Evolutionary conservation across 345 rosid genomes (phyloP).

Genomic region (Eucalyptus dawsonii): DNA sequence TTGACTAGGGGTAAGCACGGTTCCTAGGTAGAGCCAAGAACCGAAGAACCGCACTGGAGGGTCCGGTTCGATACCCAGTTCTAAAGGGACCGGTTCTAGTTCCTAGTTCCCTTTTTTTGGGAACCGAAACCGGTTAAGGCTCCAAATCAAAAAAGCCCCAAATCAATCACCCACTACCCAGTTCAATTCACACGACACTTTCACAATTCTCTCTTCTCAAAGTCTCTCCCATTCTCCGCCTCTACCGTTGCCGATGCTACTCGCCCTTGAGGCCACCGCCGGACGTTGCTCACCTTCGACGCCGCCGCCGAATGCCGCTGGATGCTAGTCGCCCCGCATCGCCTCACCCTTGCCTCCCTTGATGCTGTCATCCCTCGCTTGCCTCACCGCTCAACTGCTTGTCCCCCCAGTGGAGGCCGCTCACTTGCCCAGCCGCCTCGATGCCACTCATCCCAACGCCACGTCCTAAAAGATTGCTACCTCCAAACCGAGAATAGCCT

Average conservation of each 20-base stretch:
- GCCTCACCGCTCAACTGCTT: rapidly evolving
- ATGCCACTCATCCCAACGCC: rapidly evolving
- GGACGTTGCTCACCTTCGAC: rapidly evolving
- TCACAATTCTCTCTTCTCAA: too few relatives aligned
- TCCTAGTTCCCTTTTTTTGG: rapidly evolving
- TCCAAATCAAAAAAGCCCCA: too few relatives aligned
- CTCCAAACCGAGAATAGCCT: rapidly evolving
- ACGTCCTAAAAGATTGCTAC: too few relatives aligned
- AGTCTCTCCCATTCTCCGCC: rapidly evolving
- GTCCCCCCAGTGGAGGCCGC: rapidly evolving
- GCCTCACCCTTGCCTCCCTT: too few relatives aligned
- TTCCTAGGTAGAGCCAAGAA: rapidly evolving
- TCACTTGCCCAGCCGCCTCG: rapidly evolving
- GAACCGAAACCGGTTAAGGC: rapidly evolving
- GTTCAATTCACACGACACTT: too few relatives aligned
- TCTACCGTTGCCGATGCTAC: rapidly evolving
- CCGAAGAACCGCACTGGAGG: rapidly evolving
- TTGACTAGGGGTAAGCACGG: too few relatives aligned
- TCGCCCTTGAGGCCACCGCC: rapidly evolving
- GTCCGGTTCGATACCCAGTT: rapidly evolving
- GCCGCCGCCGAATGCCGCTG: rapidly evolving
- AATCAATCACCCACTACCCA: too few relatives aligned
- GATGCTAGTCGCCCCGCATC: rapidly evolving
- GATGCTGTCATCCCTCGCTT: rapidly evolving
- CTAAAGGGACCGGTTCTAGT: too few relatives aligned